phyloP scores from a whole-genome alignment of 192 early-diverging fungal species.

The Linnemannia zychae region DNA sequence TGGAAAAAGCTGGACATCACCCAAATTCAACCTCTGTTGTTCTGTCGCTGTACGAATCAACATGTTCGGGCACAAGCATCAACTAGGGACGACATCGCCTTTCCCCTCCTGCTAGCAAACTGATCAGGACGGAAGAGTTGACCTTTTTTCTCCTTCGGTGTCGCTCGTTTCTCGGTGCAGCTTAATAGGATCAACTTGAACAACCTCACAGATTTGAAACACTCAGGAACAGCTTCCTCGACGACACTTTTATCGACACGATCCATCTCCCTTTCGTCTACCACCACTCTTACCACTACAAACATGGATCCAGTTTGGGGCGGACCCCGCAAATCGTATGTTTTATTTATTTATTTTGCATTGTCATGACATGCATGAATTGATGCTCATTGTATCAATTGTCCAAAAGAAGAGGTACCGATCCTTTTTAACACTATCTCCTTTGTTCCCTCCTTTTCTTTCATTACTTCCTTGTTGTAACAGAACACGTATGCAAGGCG shows the following conservation, averaged over 20 bases:
- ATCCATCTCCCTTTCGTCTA: too few relatives aligned
- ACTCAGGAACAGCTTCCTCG: background rate
- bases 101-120: background rate
- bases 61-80: background rate
- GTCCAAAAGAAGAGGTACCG: background rate
- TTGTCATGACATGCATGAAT: background rate
- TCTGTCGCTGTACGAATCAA: background rate
- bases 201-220: background rate
- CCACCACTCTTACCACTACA: slow-evolving; percentile 4
- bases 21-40: background rate
- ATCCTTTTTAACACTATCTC: background rate
- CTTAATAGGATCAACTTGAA: background rate
- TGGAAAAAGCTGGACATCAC: background rate
- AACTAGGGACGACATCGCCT: background rate
- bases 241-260: background rate
- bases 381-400: background rate
- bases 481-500: slow-evolving; percentile 21
- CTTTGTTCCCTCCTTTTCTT: background rate
- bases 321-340: slow-evolving; percentile 42
- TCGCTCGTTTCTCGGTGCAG: background rate
- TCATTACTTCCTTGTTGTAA: slow-evolving; percentile 3
- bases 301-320: slow-evolving; percentile 50
- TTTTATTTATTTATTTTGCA: background rate
- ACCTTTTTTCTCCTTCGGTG: background rate
- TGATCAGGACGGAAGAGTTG: background rate